These are phyloP conservation scores for Yarrowia sp. DNA, from an alignment of 805 yeast species.

Conservation along the genomic window DNA sequence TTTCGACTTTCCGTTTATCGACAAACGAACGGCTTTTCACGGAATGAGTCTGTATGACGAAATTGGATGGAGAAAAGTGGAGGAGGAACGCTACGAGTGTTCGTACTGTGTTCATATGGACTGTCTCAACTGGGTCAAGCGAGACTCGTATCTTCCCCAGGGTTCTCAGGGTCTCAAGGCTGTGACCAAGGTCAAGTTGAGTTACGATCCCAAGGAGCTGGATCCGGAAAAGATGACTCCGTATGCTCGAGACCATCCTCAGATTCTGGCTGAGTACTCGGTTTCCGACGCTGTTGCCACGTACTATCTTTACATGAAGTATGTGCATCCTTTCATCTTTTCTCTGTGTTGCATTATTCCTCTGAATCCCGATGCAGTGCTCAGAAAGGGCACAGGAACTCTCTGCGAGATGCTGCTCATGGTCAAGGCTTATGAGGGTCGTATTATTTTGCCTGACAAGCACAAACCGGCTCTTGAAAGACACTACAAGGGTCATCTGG, in stretches of 20 bases:
- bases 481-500: constrained; percentile 76
- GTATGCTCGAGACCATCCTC: constrained; percentile 92
- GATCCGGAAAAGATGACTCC: constrained; percentile 99
- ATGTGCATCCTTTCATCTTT: constrained; percentile 94
- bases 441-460: constrained; percentile 85
- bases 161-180: constrained; percentile 98
- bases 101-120: constrained; percentile 95
- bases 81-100: constrained; percentile 92
- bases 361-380: constrained; percentile 90
- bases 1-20: constrained; percentile 99
- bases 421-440: constrained; percentile 84
- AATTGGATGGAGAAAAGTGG: constrained; percentile 91
- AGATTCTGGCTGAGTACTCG: constrained; percentile 87
- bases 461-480: constrained; percentile 92
- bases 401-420: constrained; percentile 94
- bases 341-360: constrained; percentile 96
- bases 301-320: constrained; percentile 89
- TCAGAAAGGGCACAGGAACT: constrained; percentile 97
- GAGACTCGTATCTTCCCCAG: constrained; percentile 96
- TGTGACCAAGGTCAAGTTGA: constrained; percentile 91
- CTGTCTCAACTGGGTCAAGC: constrained; percentile 94
- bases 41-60: constrained; percentile 86
- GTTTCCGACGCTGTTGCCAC: constrained; percentile 99
- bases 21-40: constrained; percentile 76
- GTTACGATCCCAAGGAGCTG: constrained; percentile 92